These are phyloP conservation scores for Penicillium rolfsii DNA, from an alignment of 2,329 filamentous ascomycete genomes.

Conservation along the genomic window DNA sequence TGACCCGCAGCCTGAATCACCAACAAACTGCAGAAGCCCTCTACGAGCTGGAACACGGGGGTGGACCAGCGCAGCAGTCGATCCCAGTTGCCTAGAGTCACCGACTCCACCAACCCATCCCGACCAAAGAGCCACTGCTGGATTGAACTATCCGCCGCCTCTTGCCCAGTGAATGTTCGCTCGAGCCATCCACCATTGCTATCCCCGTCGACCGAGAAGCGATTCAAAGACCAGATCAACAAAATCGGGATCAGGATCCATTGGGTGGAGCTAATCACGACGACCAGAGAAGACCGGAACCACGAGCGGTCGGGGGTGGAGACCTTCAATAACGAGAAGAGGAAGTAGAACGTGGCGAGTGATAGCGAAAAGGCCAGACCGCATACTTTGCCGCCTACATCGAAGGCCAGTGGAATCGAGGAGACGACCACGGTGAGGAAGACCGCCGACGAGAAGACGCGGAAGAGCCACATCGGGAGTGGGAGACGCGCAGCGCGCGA, in stretches of 20 bases:
- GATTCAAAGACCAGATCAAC: slow-evolving; percentile 92
- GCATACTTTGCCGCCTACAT: slow-evolving; percentile 93
- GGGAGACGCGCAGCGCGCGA: slow-evolving; percentile 35
- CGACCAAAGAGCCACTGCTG: slow-evolving; percentile 87
- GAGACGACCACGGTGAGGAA: slow-evolving; percentile 93
- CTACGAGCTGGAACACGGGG: slow-evolving; percentile 88
- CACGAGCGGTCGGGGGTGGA: slow-evolving; percentile 77
- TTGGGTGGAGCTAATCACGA: slow-evolving; percentile 74
- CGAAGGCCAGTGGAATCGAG: slow-evolving; percentile 94
- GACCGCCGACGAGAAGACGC: slow-evolving; percentile 74
- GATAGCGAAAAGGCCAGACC: slow-evolving; percentile 91
- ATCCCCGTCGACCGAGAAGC: slow-evolving; percentile 89
- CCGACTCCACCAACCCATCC: slow-evolving; percentile 76
- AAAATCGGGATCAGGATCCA: slow-evolving; percentile 84
- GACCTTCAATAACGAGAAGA: slow-evolving; percentile 79
- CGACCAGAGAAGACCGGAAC: slow-evolving; percentile 71
- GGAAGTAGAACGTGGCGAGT: slow-evolving; percentile 86
- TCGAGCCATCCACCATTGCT: slow-evolving; percentile 73
- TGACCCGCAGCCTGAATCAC: slow-evolving; percentile 95
- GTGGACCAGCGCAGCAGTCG: slow-evolving; percentile 85
- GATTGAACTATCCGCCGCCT: slow-evolving; percentile 66
- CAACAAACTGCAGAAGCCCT: slow-evolving; percentile 94
- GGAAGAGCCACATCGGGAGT: slow-evolving; percentile 76
- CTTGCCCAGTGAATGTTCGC: slow-evolving; percentile 71
- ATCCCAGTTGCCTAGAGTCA: slow-evolving; percentile 86